These are phyloP conservation scores for Rhodotorula taiwanensis DNA, from an alignment of 768 basidiomycete species.

Conservation along the genomic window DNA sequence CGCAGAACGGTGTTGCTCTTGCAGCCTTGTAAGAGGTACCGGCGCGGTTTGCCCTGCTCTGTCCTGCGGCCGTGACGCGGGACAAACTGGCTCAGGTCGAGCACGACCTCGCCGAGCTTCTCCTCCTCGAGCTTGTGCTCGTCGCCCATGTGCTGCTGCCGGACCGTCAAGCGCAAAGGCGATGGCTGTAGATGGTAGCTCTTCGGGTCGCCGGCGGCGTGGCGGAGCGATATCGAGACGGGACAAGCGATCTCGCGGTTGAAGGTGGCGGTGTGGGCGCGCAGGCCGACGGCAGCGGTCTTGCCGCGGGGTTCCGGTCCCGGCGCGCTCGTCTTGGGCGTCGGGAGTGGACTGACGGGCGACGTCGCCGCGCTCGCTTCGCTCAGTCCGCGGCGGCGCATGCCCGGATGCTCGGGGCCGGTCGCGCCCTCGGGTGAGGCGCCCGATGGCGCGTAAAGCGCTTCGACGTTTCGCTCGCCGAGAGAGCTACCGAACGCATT, in stretches of 20 bases:
- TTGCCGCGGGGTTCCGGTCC: constrained; percentile 30
- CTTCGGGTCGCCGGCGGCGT: constrained; percentile 1
- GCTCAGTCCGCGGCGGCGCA: constrained; percentile 9
- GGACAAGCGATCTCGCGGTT: constrained; percentile 30
- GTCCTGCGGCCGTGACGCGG: not conserved
- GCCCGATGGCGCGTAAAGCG: not conserved
- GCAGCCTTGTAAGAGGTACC: constrained; percentile 37
- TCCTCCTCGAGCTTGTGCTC: constrained; percentile 33
- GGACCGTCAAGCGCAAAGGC: constrained; percentile 19
- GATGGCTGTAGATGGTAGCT: constrained; percentile 26
- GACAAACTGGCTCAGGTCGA: constrained; percentile 38
- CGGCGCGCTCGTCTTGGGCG: not conserved
- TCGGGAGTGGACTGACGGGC: not conserved
- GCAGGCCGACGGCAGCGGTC: constrained; percentile 20
- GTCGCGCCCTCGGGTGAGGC: not conserved
- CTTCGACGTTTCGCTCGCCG: not conserved
- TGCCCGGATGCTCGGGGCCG: not conserved
- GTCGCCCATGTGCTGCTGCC: constrained; percentile 21
- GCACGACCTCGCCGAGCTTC: constrained; percentile 34
- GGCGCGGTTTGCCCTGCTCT: constrained; percentile 18
- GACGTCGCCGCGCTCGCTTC: constrained; percentile 3
- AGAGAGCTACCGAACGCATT: no score
- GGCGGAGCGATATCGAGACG: constrained; percentile 21
- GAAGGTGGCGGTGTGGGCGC: constrained; percentile 27
- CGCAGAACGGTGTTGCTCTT: constrained; percentile 39